Evolutionary conservation across 768 basidiomycete species (phyloP).

Genomic region (Krasilnikovozyma curviuscula): DNA sequence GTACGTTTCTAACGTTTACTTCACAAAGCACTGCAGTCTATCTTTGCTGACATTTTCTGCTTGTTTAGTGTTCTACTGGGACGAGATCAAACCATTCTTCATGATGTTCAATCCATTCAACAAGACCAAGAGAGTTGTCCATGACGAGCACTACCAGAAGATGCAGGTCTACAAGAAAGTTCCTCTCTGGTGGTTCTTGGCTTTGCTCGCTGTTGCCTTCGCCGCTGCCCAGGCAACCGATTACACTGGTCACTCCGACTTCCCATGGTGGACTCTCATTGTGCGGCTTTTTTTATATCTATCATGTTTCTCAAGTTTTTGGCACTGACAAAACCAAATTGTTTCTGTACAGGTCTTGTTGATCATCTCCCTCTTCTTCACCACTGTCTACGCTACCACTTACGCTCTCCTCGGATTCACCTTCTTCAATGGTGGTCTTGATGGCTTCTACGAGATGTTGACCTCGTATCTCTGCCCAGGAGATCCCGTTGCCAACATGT

Average conservation of each 20-base stretch:
- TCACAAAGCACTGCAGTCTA: too few relatives aligned
- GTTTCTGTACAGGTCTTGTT: too few relatives aligned
- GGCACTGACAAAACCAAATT: too few relatives aligned
- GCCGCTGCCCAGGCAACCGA: conserved; percentile 3
- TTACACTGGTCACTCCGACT: conserved; percentile 11
- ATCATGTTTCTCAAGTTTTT: too few relatives aligned
- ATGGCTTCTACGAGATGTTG: conserved; percentile 17
- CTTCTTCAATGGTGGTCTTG: conserved; percentile 11
- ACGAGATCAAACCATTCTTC: conserved; percentile 16
- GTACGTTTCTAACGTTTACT: too few relatives aligned
- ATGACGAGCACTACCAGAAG: conserved; percentile 14
- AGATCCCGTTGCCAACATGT: conserved; percentile 15
- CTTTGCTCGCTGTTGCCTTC: background rate
- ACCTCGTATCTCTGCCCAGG: conserved; percentile 13
- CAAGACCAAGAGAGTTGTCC: conserved; percentile 3
- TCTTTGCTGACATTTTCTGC: too few relatives aligned
- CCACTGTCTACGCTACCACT: conserved; percentile 6
- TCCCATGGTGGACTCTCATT: conserved; percentile 19
- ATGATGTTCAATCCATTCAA: conserved; percentile 9
- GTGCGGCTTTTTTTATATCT: too few relatives aligned
- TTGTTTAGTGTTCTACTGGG: too few relatives aligned
- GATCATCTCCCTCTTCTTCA: conserved; percentile 12
- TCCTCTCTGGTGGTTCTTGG: too few relatives aligned
- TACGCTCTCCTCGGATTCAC: conserved; percentile 9
- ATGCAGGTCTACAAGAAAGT: conserved; percentile 13